phyloP scores from a whole-genome alignment of 208 protist genomes.

The Trypanosoma cruzi region DNA sequence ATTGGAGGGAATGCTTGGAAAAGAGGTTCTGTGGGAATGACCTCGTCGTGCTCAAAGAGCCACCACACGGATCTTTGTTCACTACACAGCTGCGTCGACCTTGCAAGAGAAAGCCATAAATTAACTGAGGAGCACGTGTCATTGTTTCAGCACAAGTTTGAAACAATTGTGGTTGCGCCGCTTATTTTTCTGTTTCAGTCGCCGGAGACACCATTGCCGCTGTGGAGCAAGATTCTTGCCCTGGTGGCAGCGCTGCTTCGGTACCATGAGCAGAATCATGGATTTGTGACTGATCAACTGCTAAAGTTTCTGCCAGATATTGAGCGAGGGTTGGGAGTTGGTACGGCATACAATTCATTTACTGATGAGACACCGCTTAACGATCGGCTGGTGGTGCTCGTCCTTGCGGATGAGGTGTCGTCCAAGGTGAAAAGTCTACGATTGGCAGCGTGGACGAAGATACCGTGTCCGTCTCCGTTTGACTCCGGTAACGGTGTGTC shows the following conservation, averaged over 20 bases:
- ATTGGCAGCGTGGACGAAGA: not conserved
- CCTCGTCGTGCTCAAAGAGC: not conserved
- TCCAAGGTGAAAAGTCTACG: slow-evolving; percentile 16
- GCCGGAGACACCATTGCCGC: slow-evolving; percentile 9
- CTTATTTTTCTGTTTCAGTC: slow-evolving; percentile 29
- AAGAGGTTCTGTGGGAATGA: not conserved
- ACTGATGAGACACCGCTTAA: slow-evolving; percentile 19
- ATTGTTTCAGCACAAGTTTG: slow-evolving; percentile 26
- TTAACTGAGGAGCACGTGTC: slow-evolving; percentile 9
- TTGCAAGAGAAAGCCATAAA: not conserved
- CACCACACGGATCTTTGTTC: slow-evolving; percentile 24
- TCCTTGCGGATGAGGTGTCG: slow-evolving; percentile 27
- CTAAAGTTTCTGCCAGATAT: slow-evolving; percentile 28
- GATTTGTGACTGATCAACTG: slow-evolving; percentile 25
- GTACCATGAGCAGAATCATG: slow-evolving; percentile 23
- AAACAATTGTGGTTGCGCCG: slow-evolving; percentile 22
- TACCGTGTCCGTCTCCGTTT: not conserved
- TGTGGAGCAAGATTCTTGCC: slow-evolving; percentile 34
- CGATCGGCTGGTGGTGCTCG: slow-evolving; percentile 16
- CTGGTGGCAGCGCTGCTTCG: slow-evolving; percentile 24
- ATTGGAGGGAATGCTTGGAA: not conserved
- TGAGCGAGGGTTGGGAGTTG: slow-evolving; percentile 14
- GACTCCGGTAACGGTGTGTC: not conserved
- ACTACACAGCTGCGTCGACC: slow-evolving; percentile 7
- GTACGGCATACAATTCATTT: not conserved